Evolutionary conservation across 495 filamentous ascomycete genomes (phyloP), one percentile per base, ranked within the genome.

Genomic region (Tuber microsphaerosporum): DNA sequence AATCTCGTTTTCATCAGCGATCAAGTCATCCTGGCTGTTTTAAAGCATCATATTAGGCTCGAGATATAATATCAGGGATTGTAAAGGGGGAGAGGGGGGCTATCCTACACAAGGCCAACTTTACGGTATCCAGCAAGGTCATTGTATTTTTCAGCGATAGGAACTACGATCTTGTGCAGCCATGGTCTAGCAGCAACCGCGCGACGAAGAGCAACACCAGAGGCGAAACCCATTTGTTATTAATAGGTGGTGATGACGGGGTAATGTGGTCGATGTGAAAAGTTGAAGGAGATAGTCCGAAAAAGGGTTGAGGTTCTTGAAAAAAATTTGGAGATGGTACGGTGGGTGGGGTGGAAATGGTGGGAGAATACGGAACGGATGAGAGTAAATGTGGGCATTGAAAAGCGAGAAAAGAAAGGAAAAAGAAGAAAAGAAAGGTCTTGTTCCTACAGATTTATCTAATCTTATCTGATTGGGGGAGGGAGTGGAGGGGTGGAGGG

Each of bases 121-220:
- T 94, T 89, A 84, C 95, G 90, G 88, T 99, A 97, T 82, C 95
- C 95, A 78, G 93, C 89, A 72, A 92, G 89, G 83, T 94, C 90
- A 82, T 83, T 82, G 86, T 98, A 98, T 92, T 92, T 95, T 73
- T 89, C 88, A 83, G 93, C 89, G 75, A 97, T 73, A 61, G 94
- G 94, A 83, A 81, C 87, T 85, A 98, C 86, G 86, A 92, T 87
- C 81, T 88, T 90, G 83, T 86, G 85, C 81, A 97, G 89, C 93
- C 91, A 97, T 75, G 93, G 94, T 81, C 93, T 90, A 87, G 91
- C 91, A 81, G 89, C 75, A 79, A 96, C 88, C 19, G 56, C 56
- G 14, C 56, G 56, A 14, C 56, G 12, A 19, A 65, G 56, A 65
- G 56, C 56, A 65, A 34, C n/a, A 31, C 56, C 56, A 19, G 56